Evolutionary conservation across 352 stramenopile species (phyloP).

Genomic region (Pythium apleroticum): DNA sequence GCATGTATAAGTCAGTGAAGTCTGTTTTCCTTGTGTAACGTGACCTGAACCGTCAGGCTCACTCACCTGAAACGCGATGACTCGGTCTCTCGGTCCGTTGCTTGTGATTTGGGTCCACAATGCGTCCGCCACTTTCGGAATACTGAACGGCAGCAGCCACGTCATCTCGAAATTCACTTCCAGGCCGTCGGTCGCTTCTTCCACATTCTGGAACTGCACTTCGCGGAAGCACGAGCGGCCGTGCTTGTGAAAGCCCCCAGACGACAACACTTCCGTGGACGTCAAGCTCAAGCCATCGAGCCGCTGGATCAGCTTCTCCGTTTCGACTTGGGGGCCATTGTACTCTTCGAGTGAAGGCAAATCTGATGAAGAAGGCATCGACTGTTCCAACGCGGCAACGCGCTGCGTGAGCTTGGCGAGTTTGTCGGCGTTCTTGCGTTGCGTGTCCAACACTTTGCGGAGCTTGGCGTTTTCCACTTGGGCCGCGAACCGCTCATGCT

Average conservation of each 20-base stretch:
- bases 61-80: not conserved
- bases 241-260: not conserved
- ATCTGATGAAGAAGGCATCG: not conserved
- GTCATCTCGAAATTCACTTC: slow-evolving; percentile 18
- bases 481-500: not conserved
- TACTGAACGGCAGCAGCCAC: slow-evolving; percentile 15
- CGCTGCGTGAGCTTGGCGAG: not conserved
- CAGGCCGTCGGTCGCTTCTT: slow-evolving; percentile 8
- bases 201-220: slow-evolving; percentile 15
- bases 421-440: slow-evolving; percentile 3
- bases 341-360: not conserved
- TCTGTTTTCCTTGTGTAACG: not conserved
- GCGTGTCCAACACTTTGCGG: slow-evolving; percentile 6
- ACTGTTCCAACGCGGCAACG: not conserved
- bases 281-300: not conserved
- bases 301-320: not conserved
- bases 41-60: too few relatives aligned
- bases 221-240: slow-evolving; percentile 8
- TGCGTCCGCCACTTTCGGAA: slow-evolving; percentile 8
- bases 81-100: not conserved
- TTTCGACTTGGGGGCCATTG: not conserved
- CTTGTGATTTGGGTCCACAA: slow-evolving; percentile 15
- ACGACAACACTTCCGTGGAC: not conserved
- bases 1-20: not conserved
- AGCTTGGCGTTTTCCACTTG: slow-evolving; percentile 12